Evolutionary conservation across 139 green algal species (phyloP).

Genomic region (Picochlorum costavermella): DNA sequence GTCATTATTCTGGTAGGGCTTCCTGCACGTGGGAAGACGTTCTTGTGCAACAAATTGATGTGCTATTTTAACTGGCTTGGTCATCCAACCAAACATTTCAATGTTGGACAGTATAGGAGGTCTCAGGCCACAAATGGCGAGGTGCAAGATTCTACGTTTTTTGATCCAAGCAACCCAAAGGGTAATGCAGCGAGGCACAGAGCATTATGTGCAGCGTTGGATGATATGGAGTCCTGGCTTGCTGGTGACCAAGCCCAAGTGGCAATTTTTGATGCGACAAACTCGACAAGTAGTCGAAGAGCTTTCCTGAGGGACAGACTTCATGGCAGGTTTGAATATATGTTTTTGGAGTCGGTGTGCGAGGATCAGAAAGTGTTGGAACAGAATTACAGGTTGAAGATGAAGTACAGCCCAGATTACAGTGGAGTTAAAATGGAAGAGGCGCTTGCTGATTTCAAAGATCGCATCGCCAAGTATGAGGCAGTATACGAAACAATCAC

Average conservation of each 20-base stretch:
- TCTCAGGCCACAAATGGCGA: slow-evolving; percentile 32
- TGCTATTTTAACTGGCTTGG: slow-evolving; percentile 85
- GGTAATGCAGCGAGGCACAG: slow-evolving; percentile 60
- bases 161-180: slow-evolving; percentile 68
- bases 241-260: slow-evolving; percentile 40
- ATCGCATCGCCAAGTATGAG: slow-evolving; percentile 79
- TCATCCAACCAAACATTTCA: slow-evolving; percentile 87
- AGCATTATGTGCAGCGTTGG: slow-evolving; percentile 69
- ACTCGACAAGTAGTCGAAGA: slow-evolving; percentile 73
- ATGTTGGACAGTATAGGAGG: slow-evolving; percentile 86
- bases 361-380: slow-evolving; percentile 71
- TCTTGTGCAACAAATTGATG: slow-evolving; percentile 85
- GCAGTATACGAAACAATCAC: slow-evolving; percentile 86
- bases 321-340: slow-evolving; percentile 69
- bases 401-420: slow-evolving; percentile 84
- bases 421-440: slow-evolving; percentile 47
- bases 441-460: slow-evolving; percentile 67
- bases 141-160: slow-evolving; percentile 75
- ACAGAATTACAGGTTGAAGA: slow-evolving; percentile 87
- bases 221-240: slow-evolving; percentile 80
- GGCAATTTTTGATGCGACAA: slow-evolving; percentile 93
- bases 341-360: slow-evolving; percentile 96
- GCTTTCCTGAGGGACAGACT: slow-evolving; percentile 60
- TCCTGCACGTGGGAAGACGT: slow-evolving; percentile 87
- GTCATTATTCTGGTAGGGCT: slow-evolving; percentile 84